Conservation (phyloP, 345 rosid species). For the Streptanthus diversifolius region DNA sequence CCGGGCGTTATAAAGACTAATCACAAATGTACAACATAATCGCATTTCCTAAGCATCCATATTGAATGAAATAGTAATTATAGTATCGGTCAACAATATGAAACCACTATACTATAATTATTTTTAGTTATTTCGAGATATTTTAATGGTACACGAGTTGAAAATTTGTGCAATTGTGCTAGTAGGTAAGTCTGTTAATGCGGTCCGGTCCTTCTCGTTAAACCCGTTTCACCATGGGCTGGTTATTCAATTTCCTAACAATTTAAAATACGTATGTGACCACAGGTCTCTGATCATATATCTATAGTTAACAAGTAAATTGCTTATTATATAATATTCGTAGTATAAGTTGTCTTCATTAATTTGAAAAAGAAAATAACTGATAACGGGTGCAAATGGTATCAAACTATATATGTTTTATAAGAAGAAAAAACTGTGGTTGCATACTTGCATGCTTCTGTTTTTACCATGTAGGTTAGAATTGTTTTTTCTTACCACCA, state of each 20-base stretch:
- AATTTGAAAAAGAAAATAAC: too few species aligned
- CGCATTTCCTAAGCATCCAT: neutral
- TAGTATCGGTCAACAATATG: neutral
- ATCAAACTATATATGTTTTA: too few species aligned
- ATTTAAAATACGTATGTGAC: neutral
- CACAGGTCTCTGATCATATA: neutral
- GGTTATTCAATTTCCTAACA: neutral
- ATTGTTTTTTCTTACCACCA: neutral
- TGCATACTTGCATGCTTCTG: too few species aligned
- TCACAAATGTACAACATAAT: constrained; percentile 7
- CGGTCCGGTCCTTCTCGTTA: constrained; percentile 13
- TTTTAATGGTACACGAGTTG: neutral
- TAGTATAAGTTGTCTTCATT: neutral
- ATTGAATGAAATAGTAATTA: neutral
- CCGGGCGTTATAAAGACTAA: neutral
- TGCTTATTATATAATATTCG: neutral
- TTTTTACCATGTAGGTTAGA: neutral
- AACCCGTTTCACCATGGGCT: constrained; percentile 7
- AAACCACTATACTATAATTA: neutral
- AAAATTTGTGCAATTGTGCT: neutral
- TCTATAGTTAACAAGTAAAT: neutral
- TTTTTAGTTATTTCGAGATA: neutral
- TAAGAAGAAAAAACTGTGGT: too few species aligned
- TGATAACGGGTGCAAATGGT: too few species aligned
- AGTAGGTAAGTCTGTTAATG: constrained; percentile 19